These are phyloP conservation scores for Leptographium galeiforme DNA, from an alignment of 2,329 filamentous ascomycete species.

Conservation along the genomic window DNA sequence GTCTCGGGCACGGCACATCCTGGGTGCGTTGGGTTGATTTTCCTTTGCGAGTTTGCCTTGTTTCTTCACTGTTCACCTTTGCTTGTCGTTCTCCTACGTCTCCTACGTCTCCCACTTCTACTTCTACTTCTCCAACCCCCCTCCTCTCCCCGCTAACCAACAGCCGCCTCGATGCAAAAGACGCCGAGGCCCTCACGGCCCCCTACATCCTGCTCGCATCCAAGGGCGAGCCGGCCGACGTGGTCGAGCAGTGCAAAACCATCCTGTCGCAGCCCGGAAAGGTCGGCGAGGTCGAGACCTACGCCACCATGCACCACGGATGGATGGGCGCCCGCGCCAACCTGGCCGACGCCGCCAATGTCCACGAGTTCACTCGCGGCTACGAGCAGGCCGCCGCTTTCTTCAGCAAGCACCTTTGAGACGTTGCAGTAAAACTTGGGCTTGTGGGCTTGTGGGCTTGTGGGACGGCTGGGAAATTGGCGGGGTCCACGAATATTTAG, in stretches of 20 bases:
- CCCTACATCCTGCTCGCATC: constrained; percentile 38
- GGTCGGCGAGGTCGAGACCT: constrained; percentile 32
- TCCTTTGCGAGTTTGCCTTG: too few species aligned
- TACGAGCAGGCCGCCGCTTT: constrained; percentile 31
- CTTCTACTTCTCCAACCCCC: not conserved
- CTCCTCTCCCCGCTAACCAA: not conserved
- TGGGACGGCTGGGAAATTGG: too few species aligned
- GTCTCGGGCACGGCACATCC: constrained; percentile 20
- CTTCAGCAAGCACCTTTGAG: constrained; percentile 26
- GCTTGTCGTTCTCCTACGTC: too few species aligned
- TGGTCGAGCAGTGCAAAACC: constrained; percentile 28
- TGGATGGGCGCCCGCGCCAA: constrained; percentile 44
- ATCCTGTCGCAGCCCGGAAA: constrained; percentile 26
- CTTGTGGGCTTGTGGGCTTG: too few species aligned
- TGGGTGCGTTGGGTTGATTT: constrained; percentile 10
- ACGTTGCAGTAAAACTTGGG: too few species aligned
- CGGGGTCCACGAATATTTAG: too few species aligned
- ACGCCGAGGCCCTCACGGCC: constrained; percentile 28
- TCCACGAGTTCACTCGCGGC: constrained; percentile 34
- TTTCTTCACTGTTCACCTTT: too few species aligned
- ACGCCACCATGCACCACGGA: constrained; percentile 38
- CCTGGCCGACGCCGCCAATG: constrained; percentile 28
- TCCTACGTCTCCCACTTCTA: too few species aligned
- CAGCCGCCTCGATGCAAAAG: constrained; percentile 22
- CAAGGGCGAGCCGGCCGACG: constrained; percentile 30